Evolutionary conservation across 228 moss, liverwort and hornwort species (phyloP), one percentile per base, ranked within the genome.

Genomic region (Sphagnum magellanicum): DNA sequence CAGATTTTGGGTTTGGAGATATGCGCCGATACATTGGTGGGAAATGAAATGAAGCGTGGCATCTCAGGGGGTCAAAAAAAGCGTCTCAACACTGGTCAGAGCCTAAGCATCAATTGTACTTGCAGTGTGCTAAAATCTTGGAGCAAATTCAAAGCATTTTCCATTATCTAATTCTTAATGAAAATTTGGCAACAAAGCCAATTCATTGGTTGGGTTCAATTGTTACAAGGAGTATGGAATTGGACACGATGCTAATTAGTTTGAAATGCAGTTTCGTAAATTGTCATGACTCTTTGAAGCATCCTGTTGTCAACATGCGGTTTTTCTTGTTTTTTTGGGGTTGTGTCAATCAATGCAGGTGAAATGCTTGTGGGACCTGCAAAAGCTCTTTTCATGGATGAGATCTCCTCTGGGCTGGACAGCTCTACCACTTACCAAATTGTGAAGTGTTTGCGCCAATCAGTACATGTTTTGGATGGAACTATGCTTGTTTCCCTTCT

Each of bases 391-490:
- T 96, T 96, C 65, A 97, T 97, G 96, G 96, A 97, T 74, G 93
- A 93, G 72, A 97, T 97, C 46, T 97, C 96, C 4, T 93, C 93
- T 32, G 93, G 96, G 0, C 78, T 97, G 10, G 96, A 97, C 77
- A 93, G 90, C 72, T 97, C 96, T 11, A 97, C 96, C 7, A 97
- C 96, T 0, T 97, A 79, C 69, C 96, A 97, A 83, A 91, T 97
- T 17, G 76, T 97, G 58, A 97, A 93, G 68, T 93, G 93, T 65
- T 77, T 93, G 0, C 81, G 93, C 11, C 92, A 97, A 49, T 60
- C 91, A 46, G 76, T 82, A 4, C 93, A 90, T 60, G 78, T 86
- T 66, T 74, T 92, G 86, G 88, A 96, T 50, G 81, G 83, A 0
- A 97, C 93, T 8, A 76, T 91, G 60, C 71, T 91, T 17, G 84